Base-by-base conservation (phyloP, 768 basidiomycete species). In the Serendipita sp. region DNA sequence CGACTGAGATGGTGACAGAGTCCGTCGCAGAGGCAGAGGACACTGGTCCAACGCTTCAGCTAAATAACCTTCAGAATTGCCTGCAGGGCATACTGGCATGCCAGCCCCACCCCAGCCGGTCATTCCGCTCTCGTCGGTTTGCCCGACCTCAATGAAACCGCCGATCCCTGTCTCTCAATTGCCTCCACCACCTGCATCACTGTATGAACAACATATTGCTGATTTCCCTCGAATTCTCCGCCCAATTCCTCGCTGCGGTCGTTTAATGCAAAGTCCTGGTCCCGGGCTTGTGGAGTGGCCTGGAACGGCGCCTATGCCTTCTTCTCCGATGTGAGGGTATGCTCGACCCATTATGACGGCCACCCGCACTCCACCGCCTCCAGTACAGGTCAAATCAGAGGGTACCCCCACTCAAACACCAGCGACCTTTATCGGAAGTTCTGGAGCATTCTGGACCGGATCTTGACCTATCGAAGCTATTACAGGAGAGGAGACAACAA, bases 11-110 rank as follows among this genome's bases (percentile, higher is more conserved):
- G 23, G 31, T 52, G 34, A 53, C 66, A 10, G 69, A 53, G 50
- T 37, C 64, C 40, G 55, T 63, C 46, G n/a, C 55, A 8, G 50
- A 60, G 15, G 37, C 46, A 11, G 63, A 63, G n/a, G 66, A 66
- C 11, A 65, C 63, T 58, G 62, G 62, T 18, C 34, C 13, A 11
- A 53, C 52, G 27, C 16, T 29, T 10, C 16, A 16, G 16, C 16
- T 53, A 29, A 27, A 8, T 6, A 52, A 64, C 36, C 50, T 64
- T 23, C 63, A 33, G 16, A 16, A 44, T 31, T 15, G 66, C 10
- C 46, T 66, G 10, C 65, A 18, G 4, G 50, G 62, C 37, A 18
- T 63, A 18, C 46, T 65, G 37, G 50, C 23, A 43, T 44, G 13
- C 31, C 65, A 13, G 48, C 27, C 15, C 55, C 64, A 13, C 65